These are phyloP conservation scores for Yamadazyma diospyri DNA, from an alignment of 1,139 yeast species.

Conservation along the genomic window DNA sequence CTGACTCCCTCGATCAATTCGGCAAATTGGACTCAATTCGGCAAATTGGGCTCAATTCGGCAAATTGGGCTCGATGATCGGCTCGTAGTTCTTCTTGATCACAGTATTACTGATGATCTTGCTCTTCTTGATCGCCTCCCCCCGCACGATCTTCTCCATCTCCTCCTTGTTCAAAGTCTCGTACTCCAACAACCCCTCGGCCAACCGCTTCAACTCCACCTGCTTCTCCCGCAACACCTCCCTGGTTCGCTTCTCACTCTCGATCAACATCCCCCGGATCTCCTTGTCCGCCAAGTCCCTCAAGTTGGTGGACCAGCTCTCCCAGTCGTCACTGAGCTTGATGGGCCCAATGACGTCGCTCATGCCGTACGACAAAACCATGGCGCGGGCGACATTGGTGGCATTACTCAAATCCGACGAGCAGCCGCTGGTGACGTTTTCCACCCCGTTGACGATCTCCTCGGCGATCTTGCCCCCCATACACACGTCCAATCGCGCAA, in stretches of 20 bases:
- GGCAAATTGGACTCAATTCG: too few relatives aligned
- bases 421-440: conserved; percentile 92
- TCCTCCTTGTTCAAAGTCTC: conserved; percentile 92
- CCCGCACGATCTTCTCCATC: conserved; percentile 79
- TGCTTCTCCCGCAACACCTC: conserved; percentile 56
- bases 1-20: too few relatives aligned
- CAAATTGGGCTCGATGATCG: conserved; percentile 4
- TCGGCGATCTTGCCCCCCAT: conserved; percentile 99
- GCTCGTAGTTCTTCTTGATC: conserved; percentile 33
- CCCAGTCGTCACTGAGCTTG: conserved; percentile 84
- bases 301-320: conserved; percentile 85
- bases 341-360: conserved; percentile 92
- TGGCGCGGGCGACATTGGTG: conserved; percentile 89
- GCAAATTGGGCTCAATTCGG: too few relatives aligned
- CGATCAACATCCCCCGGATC: conserved; percentile 69
- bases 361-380: conserved; percentile 98
- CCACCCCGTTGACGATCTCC: conserved; percentile 85
- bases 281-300: conserved; percentile 91
- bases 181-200: conserved; percentile 90
- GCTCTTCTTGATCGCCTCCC: conserved; percentile 66
- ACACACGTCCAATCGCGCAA: conserved; percentile 90
- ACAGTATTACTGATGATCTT: conserved; percentile 74
- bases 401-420: conserved; percentile 88
- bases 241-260: conserved; percentile 79
- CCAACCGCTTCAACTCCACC: conserved; percentile 79